Base-by-base conservation (phyloP, 176 grass and related monocot species). In the Canna indica region DNA sequence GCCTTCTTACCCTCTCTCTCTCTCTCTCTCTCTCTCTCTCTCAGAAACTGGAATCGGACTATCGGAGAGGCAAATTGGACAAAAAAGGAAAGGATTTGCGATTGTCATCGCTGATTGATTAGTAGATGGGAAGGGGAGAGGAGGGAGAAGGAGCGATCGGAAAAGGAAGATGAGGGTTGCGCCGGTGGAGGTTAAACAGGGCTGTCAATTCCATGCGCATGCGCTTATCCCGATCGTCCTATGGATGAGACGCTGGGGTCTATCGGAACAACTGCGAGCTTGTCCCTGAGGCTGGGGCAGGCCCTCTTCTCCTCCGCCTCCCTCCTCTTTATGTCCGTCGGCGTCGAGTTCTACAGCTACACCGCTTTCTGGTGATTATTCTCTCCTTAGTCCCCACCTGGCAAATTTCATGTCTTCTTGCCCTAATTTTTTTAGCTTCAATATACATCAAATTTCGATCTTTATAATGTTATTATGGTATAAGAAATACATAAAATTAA, bases 311-410 rank as follows among this genome's bases (percentile, higher is more conserved):
- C 93, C 65, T 87, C 93, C 8, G 88, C 88, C 11, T 83, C 93
- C 4, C 86, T 96, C 70, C 80, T 96, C 68, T 91, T 96, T 83
- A 91, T 96, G 86, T 91, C 93, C 50, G 74, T 96, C 31, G 83
- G 86, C 38, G 93, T 96, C 81, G 88, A 96, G 76, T 91, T 96
- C 93, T 91, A 91, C 47, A 91, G 88, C 83, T 91, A 91, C 26
- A 91, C 93, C 12, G 82, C 88, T 64, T 96, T 96, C 68, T 91
- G 88, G 93, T 96, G 72, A 13, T 36, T 66, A 13, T 30, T n/a
- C 17, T 22, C 58, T 14, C 58, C 17, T 17, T n/a, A 8, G 15
- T 30, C 12, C 27, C n/a, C 12, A 15, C 27, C 27, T 11, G 24
- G 10, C 11, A 8, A 16, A 31, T 30, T 60, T 60, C 9, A 9